Percentiles rank a stretch among this genome's conserved stretches.
phyloP scores from a whole-genome alignment of 805 yeast genomes.

The Ogataea saltuana region DNA sequence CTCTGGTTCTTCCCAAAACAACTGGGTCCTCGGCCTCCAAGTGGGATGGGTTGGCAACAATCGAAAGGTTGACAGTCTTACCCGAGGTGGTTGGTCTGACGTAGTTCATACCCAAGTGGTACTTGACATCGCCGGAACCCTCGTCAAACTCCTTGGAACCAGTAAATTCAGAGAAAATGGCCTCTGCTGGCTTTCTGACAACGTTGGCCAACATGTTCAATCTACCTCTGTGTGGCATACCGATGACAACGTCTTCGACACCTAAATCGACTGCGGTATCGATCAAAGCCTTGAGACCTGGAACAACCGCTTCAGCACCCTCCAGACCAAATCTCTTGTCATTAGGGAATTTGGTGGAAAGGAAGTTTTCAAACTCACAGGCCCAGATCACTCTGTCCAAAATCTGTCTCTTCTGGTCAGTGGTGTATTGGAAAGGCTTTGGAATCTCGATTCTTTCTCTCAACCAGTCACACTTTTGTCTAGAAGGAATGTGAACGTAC shows the following conservation, averaged over 20 bases:
- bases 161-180: slow-evolving; percentile 92
- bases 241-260: slow-evolving; percentile 93
- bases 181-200: slow-evolving; percentile 97
- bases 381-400: slow-evolving; percentile 97
- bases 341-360: slow-evolving; percentile 94
- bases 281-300: slow-evolving; percentile 94
- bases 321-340: slow-evolving; percentile 98
- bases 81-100: slow-evolving; percentile 99
- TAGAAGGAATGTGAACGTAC: slow-evolving; percentile 94
- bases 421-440: slow-evolving; percentile 73
- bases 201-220: slow-evolving; percentile 96
- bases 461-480: slow-evolving; percentile 96
- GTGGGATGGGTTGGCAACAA: slow-evolving; percentile 99
- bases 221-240: slow-evolving; percentile 99
- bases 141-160: slow-evolving; percentile 88
- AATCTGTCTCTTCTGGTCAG: slow-evolving; percentile 93
- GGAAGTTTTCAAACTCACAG: slow-evolving; percentile 87
- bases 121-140: slow-evolving; percentile 98
- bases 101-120: slow-evolving; percentile 99
- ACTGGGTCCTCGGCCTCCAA: slow-evolving; percentile 99
- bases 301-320: slow-evolving; percentile 96
- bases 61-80: slow-evolving; percentile 88
- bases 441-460: slow-evolving; percentile 96
- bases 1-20: slow-evolving; percentile 96
- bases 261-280: slow-evolving; percentile 92